These are phyloP conservation scores for Aphanocladium album DNA, from an alignment of 2,329 filamentous ascomycete genomes.

Conservation along the genomic window DNA sequence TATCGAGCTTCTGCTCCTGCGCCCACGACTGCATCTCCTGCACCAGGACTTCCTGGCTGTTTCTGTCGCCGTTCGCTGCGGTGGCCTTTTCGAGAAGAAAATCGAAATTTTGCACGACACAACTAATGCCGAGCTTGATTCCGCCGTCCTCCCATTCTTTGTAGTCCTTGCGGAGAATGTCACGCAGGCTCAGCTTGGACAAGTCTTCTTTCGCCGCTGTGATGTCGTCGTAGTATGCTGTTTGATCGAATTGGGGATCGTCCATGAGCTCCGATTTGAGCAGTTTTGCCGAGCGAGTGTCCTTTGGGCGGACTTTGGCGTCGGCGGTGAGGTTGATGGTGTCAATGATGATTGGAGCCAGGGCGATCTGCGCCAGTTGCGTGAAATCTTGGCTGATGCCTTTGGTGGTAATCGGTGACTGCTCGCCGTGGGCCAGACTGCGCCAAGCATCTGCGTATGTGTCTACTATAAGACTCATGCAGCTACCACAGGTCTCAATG, in stretches of 20 bases:
- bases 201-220: slow-evolving; percentile 64
- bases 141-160: slow-evolving; percentile 66
- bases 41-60: slow-evolving; percentile 35
- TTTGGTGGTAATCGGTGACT: neutral
- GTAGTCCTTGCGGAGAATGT: slow-evolving; percentile 77
- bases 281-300: slow-evolving; percentile 52
- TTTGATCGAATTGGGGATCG: slow-evolving; percentile 44
- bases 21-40: slow-evolving; percentile 47
- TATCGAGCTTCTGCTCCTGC: slow-evolving; percentile 52
- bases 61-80: slow-evolving; percentile 26
- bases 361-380: slow-evolving; percentile 59
- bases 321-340: slow-evolving; percentile 59
- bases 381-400: slow-evolving; percentile 38
- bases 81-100: slow-evolving; percentile 55
- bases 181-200: slow-evolving; percentile 52
- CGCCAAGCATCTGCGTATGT: slow-evolving; percentile 56
- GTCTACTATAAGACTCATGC: slow-evolving; percentile 63
- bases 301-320: slow-evolving; percentile 60
- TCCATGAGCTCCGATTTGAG: slow-evolving; percentile 45
- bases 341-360: slow-evolving; percentile 70
- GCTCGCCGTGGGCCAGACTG: slow-evolving; percentile 24
- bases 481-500: slow-evolving; percentile 65
- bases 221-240: slow-evolving; percentile 55
- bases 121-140: slow-evolving; percentile 61
- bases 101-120: slow-evolving; percentile 56